Base-by-base conservation (phyloP, 1,139 yeast species). In the Kluyveromyces sp. region DNA sequence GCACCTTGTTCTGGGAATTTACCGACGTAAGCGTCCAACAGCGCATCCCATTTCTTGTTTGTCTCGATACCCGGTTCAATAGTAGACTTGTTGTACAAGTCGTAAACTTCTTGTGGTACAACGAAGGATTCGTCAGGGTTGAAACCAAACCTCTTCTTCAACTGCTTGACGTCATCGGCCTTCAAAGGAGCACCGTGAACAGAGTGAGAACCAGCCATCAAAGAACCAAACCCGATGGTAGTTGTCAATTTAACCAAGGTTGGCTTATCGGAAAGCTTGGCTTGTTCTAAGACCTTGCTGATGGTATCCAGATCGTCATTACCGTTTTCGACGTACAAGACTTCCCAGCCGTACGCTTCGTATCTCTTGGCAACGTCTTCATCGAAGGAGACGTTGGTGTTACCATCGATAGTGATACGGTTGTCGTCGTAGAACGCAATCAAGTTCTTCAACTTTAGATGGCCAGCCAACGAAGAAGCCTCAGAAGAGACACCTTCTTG, bases 131-230 rank as follows among this genome's bases (percentile, higher is more conserved):
- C 77, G 46, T 77, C 80, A 54, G 97, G 94, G 78, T 89, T 77
- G 75, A 92, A 89, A 50, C 97, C 97, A 59, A 79, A 82, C 64
- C 77, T 75, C 62, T 71, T 67, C 78, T 89, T 94, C 69, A 92
- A 74, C 71, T 87, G 96, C 64, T 75, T 80, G 63, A 89, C 76
- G 66, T 92, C 99, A 63, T 89, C 98, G 41, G 89, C 72, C 78
- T 89, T 88, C 71, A 92, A 80, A 63, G 99, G 96, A 54, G 96
- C 75, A 68, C 99, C 99, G 72, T 94, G 99, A 48, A 94, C 98
- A 59, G 83, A 75, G 70, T 84, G 92, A 52, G 96, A 80, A 60
- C 98, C 98, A 60, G 78, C 78, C 54, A 73, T 70, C 62, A 81
- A 69, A 44, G 98, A 92, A 65, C 99, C 98, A 72, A 65, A 89